Percentiles rank a stretch among this genome's conserved stretches.
Evolutionary conservation across 805 yeast genomes (phyloP).

Genomic region (Phaffomyces antillensis): DNA sequence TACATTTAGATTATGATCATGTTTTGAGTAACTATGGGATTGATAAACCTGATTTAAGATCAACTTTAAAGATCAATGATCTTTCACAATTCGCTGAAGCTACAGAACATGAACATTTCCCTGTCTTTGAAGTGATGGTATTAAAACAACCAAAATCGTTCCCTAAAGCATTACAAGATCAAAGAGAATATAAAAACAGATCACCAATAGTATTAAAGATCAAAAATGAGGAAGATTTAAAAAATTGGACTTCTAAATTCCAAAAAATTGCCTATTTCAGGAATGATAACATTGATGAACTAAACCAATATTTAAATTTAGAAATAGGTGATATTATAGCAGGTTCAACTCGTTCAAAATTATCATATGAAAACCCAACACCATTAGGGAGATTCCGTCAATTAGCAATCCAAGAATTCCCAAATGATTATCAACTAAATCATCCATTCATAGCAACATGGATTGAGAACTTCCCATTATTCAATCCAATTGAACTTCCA

Average conservation of each 20-base stretch:
- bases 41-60: slow-evolving; percentile 90
- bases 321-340: slow-evolving; percentile 70
- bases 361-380: slow-evolving; percentile 88
- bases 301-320: slow-evolving; percentile 29
- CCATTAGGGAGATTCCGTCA: slow-evolving; percentile 88
- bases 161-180: slow-evolving; percentile 34
- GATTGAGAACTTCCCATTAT: slow-evolving; percentile 91
- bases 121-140: slow-evolving; percentile 69
- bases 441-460: slow-evolving; percentile 52
- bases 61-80: slow-evolving; percentile 32
- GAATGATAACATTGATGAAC: slow-evolving; percentile 6
- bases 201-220: slow-evolving; percentile 53
- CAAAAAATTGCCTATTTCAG: slow-evolving; percentile 26
- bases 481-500: slow-evolving; percentile 60
- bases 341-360: slow-evolving; percentile 60
- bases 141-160: slow-evolving; percentile 27
- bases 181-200: slow-evolving; percentile 43
- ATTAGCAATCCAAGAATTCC: slow-evolving; percentile 51
- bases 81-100: slow-evolving; percentile 22
- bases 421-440: slow-evolving; percentile 33
- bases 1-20: slow-evolving; percentile 52
- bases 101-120: slow-evolving; percentile 39
- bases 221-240: slow-evolving; percentile 30
- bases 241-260: slow-evolving; percentile 37
- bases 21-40: slow-evolving; percentile 76